Conservation (phyloP, 768 basidiomycete genomes). For the Gymnopilus dilepis region DNA sequence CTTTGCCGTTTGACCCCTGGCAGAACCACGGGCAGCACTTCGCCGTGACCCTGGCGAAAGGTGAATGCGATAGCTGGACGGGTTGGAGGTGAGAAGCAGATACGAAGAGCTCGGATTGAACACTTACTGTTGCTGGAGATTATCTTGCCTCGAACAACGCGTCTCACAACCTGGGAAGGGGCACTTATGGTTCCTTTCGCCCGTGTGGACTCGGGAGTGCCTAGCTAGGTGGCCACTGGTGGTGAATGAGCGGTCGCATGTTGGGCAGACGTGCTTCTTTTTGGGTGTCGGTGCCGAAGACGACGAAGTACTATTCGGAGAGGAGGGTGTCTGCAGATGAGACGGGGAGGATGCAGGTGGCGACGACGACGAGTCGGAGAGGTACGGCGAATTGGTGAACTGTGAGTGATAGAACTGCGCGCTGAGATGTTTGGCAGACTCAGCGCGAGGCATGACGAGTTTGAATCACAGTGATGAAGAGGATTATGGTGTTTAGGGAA, state of each 20-base stretch:
- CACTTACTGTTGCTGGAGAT: constrained; percentile 71
- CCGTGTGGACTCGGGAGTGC: constrained; percentile 89
- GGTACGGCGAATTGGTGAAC: constrained; percentile 33
- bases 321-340: constrained; percentile 14
- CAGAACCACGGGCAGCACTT: constrained; percentile 65
- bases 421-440: constrained; percentile 27
- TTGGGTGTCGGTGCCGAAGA: constrained; percentile 31
- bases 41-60: constrained; percentile 80
- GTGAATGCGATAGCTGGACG: constrained; percentile 75
- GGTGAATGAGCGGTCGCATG: constrained; percentile 81
- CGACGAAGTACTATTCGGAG: background rate
- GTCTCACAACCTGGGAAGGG: constrained; percentile 97
- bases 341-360: constrained; percentile 35
- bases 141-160: constrained; percentile 88
- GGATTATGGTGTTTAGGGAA: constrained; percentile 19
- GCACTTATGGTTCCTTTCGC: constrained; percentile 90
- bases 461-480: constrained; percentile 13
- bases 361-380: constrained; percentile 24
- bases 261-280: constrained; percentile 68
- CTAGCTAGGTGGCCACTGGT: constrained; percentile 90
- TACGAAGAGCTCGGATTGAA: background rate
- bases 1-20: constrained; percentile 42
- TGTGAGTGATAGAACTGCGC: constrained; percentile 41
- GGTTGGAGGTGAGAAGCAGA: background rate
- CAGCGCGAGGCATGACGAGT: constrained; percentile 43